A percentile compares a stretch with the other conserved stretches of the same genome.
Evolutionary conservation across 169 alveolate species (phyloP).

Genomic region (Plasmodium falciparum): DNA sequence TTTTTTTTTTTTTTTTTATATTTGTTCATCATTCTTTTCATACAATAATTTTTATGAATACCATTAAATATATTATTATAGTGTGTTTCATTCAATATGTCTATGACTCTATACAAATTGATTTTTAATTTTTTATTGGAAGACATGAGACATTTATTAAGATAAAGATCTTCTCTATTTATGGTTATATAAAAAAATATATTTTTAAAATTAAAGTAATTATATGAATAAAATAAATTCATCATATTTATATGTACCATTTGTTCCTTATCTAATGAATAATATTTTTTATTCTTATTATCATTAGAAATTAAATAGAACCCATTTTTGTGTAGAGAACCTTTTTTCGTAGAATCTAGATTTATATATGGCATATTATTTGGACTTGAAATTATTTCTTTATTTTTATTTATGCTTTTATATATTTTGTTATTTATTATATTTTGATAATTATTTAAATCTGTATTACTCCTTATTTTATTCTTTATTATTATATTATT

Average conservation of each 20-base stretch:
- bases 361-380: too few species aligned
- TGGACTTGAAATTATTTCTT: too few species aligned
- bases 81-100: conserved; percentile 19
- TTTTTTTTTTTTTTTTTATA: not conserved
- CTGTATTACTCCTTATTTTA: too few species aligned
- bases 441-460: too few species aligned
- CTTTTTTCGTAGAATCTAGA: too few species aligned
- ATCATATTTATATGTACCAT: conserved; percentile 2
- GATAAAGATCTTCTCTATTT: conserved; percentile 70
- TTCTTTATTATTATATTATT: too few species aligned
- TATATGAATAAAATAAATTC: conserved; percentile 27
- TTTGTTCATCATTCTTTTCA: not conserved
- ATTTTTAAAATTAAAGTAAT: conserved; percentile 40
- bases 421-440: too few species aligned
- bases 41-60: not conserved
- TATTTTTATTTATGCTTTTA: too few species aligned
- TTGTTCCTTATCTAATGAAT: not conserved
- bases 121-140: conserved; percentile 12
- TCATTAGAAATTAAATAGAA: too few species aligned
- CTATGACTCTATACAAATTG: conserved; percentile 38
- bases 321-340: too few species aligned
- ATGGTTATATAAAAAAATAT: conserved; percentile 26
- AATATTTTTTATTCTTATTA: too few species aligned
- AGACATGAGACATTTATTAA: conserved; percentile 44
- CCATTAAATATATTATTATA: not conserved